Evolutionary conservation across 192 early-diverging fungal species (phyloP), one percentile per base, ranked within the genome.

Genomic region (Backusella tuberculispora): DNA sequence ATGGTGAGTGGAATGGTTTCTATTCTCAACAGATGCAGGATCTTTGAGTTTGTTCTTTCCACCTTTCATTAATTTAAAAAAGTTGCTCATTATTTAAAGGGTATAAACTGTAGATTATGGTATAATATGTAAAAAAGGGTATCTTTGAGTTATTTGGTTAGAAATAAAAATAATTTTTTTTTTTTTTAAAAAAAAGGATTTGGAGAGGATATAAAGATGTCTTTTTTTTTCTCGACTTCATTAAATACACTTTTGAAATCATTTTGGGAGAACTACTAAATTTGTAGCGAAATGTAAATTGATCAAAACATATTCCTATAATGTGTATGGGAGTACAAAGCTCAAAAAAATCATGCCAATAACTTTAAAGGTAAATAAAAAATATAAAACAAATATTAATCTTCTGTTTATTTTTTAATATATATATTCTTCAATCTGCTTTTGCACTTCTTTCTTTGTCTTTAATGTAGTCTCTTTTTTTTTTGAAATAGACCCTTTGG

Each of bases 1-100:
- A 12, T 60, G 53, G 9, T 60, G 53, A 24, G 12, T 60, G n/a
- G 53, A 60, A 12, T 4, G 53, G 9, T 60, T 7, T 26, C 24
- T 60, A 60, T 12, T 24, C 21, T 60, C 53, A 26, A 60, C 21
- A 29, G 53, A 60, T 60, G 8, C 21, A 60, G 53, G 21, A 26
- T 60, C 53, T 60, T 60, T 60, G 21, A 26, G 21, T 60, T 60
- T 60, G 21, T 12, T 60, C 53, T 60, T 60, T 60, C 53, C 53
- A 60, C 53, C 53, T 60, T 60, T 60, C 53, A 60, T 60, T 60
- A 60, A 60, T 60, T 60, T 60, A 26, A 60, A 60, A 26, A 60
- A 26, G 9, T 8, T 60, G 12, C 21, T 60, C 53, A 60, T 60
- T 60, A 56, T 60, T 60, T 46, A 26, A 60, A 60, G 53, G 53